These are phyloP conservation scores for Pythium vanterpoolii DNA, from an alignment of 352 stramenopile species.

Conservation along the genomic window DNA sequence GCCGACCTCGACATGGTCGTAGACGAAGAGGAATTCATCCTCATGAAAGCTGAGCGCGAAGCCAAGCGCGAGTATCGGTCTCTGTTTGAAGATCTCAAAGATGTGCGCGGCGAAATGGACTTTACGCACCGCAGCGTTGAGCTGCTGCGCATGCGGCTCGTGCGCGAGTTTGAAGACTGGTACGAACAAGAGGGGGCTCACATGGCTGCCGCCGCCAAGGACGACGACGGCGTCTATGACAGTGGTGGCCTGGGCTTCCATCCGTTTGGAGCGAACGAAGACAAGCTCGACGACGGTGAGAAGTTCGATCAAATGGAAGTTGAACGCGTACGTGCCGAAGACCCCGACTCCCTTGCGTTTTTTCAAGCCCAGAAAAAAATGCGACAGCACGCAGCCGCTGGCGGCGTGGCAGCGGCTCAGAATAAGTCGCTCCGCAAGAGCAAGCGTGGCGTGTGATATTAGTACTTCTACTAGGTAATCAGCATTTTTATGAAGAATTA, in stretches of 20 bases:
- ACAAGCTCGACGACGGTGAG: constrained; percentile 89
- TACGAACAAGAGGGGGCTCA: constrained; percentile 53
- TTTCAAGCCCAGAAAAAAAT: constrained; percentile 90
- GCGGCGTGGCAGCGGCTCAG: constrained; percentile 1
- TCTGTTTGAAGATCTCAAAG: constrained; percentile 83
- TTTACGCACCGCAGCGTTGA: constrained; percentile 69
- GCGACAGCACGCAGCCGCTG: constrained; percentile 37
- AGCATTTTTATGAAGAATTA: no score
- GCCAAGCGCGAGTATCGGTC: constrained; percentile 83
- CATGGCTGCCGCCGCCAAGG: constrained; percentile 33
- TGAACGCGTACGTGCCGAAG: constrained; percentile 78
- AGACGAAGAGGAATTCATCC: constrained; percentile 91
- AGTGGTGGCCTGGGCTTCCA: constrained; percentile 11
- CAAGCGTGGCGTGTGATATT: constrained; percentile 28
- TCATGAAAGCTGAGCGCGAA: constrained; percentile 82
- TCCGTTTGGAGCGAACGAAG: constrained; percentile 35
- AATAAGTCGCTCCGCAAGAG: constrained; percentile 31
- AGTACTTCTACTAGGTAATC: neutral
- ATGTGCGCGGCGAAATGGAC: constrained; percentile 67
- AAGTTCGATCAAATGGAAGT: constrained; percentile 91
- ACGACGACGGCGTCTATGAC: constrained; percentile 19
- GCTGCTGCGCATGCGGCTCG: constrained; percentile 66
- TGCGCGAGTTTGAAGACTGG: constrained; percentile 85
- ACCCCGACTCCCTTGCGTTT: constrained; percentile 90
- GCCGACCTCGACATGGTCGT: constrained; percentile 57